phyloP scores from a whole-genome alignment of 306 rosid species.

The Fagus crenata region DNA sequence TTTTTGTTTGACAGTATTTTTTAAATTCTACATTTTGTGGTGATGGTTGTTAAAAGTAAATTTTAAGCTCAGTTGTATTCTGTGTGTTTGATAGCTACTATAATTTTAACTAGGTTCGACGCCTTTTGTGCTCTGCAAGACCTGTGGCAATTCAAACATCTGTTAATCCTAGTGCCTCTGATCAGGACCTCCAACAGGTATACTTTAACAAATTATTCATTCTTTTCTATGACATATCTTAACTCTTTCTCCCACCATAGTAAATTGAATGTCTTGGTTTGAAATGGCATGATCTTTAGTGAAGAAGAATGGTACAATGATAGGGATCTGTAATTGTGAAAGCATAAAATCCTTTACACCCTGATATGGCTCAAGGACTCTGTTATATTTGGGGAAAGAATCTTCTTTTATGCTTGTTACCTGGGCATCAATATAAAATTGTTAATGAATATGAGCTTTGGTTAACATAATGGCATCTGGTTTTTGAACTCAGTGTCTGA shows the following conservation, averaged over 20 bases:
- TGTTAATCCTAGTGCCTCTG: conserved; percentile 81
- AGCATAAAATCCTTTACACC: not conserved
- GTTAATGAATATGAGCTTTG: no score
- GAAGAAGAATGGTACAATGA: not conserved
- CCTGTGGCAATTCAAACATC: conserved; percentile 96
- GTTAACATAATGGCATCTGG: no score
- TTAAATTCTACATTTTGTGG: not conserved
- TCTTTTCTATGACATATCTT: not conserved
- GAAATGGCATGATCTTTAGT: not conserved
- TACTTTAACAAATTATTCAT: conserved; percentile 23
- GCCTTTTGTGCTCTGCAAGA: conserved; percentile 91
- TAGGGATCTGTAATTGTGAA: not conserved
- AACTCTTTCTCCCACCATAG: not conserved
- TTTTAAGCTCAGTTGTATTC: conserved; percentile 3
- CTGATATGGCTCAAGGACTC: not conserved
- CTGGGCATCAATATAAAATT: not conserved
- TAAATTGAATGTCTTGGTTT: not conserved
- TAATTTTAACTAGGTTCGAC: conserved; percentile 68
- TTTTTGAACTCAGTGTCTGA: not conserved
- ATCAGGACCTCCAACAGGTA: conserved; percentile 99
- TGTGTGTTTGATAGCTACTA: no score
- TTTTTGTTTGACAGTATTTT: not conserved
- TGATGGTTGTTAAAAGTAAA: not conserved
- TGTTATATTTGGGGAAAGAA: not conserved
- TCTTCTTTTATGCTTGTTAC: not conserved